Evolutionary conservation across 1,284 basidiomycete species (phyloP).

Genomic region (Cryptococcus floricola): DNA sequence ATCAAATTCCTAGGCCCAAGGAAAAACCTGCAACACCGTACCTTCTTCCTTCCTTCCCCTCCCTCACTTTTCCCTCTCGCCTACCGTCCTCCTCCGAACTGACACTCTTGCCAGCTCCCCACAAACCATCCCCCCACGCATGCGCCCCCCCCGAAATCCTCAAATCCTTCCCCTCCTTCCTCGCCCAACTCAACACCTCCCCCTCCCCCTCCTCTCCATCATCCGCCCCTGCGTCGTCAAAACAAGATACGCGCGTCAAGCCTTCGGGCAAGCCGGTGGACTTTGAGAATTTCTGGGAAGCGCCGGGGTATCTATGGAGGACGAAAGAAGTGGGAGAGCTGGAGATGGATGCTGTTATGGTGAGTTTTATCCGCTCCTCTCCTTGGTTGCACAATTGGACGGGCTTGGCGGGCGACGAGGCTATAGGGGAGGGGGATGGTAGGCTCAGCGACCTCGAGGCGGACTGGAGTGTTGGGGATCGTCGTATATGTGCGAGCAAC

Average conservation of each 20-base stretch:
- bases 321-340: slow-evolving; percentile 59
- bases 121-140: slow-evolving; percentile 61
- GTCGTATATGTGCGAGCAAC: too few species aligned
- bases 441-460: too few species aligned
- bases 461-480: too few species aligned
- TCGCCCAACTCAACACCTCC: slow-evolving; percentile 55
- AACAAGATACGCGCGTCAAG: not conserved
- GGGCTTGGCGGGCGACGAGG: too few species aligned
- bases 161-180: slow-evolving; percentile 60
- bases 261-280: slow-evolving; percentile 44
- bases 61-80: too few species aligned
- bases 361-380: slow-evolving; percentile 48
- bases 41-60: slow-evolving; percentile 32
- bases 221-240: not conserved
- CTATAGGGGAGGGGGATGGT: too few species aligned
- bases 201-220: slow-evolving; percentile 9
- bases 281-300: slow-evolving; percentile 72
- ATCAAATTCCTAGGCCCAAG: slow-evolving; percentile 76
- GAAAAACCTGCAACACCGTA: slow-evolving; percentile 57
- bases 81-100: too few species aligned
- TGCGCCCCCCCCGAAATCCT: slow-evolving; percentile 67
- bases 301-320: slow-evolving; percentile 66
- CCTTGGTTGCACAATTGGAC: not conserved
- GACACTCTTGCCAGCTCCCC: slow-evolving; percentile 30
- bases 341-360: slow-evolving; percentile 76